Base-by-base conservation (phyloP, 2,329 filamentous ascomycete genomes). In the Colletotrichum orbiculare region DNA sequence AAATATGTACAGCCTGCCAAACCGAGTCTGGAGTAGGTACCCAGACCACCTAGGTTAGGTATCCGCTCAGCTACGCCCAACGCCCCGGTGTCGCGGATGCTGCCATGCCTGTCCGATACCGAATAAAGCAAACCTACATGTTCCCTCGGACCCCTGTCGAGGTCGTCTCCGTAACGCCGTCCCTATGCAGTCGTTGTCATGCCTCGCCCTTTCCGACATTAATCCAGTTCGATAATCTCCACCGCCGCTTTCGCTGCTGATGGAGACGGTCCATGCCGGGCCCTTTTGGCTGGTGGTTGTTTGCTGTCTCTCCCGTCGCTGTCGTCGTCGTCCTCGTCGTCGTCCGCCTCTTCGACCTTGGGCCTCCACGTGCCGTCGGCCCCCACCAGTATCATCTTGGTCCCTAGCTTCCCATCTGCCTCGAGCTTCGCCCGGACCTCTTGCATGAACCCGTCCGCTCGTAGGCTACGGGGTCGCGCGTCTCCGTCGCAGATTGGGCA, bases 401-500 rank as follows among this genome's bases (percentile, higher is more conserved):
- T 71, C n/a, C 66, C 57, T 1, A 43, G 54, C 9, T 69, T 67
- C 2, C 71, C 69, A 6, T 60, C 58, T 10, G 63, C 58, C 5
- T 72, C 37, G 8, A 96, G 79, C 50, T 83, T 75, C 1, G 76
- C 71, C 12, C 88, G 83, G 0, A 97, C 87, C 0, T 85, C 77
- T 11, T 83, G 73, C 48, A 97, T 81, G 73, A 94, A 97, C 2
- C 86, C 86, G 72, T 98, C 94, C 6, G 95, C 80, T 2, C 88
- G 76, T 1, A 98, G 83, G 66, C 81, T 86, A 33, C 83, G 81
- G 0, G 95, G 96, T 12, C 94, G 86, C 10, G 91, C 93, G 75
- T 97, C 94, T 38, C 79, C 81, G 34, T 83, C 82, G 75, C 95
- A 98, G 37, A 97, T 87, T 0, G 96, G 96, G 71, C 96, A 99